phyloP scores from a whole-genome alignment of 345 rosid genomes.

The Euphorbia tirucalli region DNA sequence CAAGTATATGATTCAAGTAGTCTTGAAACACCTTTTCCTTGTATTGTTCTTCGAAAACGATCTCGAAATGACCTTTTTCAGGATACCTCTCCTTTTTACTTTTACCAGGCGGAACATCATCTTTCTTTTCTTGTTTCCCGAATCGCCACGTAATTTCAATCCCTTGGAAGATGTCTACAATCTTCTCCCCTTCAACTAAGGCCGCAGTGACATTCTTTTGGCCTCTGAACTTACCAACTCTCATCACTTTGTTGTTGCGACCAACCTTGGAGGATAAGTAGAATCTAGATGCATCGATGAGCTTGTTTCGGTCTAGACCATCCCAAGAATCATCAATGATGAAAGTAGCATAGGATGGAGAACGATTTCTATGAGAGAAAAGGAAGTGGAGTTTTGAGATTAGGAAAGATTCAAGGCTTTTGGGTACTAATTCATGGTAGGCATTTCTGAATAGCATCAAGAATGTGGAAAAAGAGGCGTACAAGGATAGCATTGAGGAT shows the following conservation, averaged over 20 bases:
- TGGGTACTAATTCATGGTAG: constrained; percentile 1
- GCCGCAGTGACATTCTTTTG: background rate
- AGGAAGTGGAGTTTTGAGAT: background rate
- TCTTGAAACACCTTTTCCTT: background rate
- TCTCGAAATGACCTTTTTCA: background rate
- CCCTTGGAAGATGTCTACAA: background rate
- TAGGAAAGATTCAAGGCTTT: background rate
- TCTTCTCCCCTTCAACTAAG: background rate
- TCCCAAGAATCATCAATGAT: constrained; percentile 11
- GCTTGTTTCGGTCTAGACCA: constrained; percentile 2
- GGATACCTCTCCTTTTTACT: background rate
- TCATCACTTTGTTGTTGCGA: background rate
- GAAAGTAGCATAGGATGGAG: background rate
- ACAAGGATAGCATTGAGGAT: constrained; percentile 6
- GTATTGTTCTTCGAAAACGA: constrained; percentile 4
- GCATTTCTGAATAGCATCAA: background rate
- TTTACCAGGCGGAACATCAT: background rate
- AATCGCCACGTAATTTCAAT: background rate
- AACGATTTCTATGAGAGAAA: background rate
- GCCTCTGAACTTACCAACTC: constrained; percentile 6
- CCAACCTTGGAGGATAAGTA: constrained; percentile 6
- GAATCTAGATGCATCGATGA: background rate
- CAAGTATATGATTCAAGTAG: background rate
- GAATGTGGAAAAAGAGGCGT: constrained; percentile 5
- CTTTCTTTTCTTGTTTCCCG: background rate